These are phyloP conservation scores for Uronychia binucleata DNA, from an alignment of 73 alveolate genomes.

Conservation along the genomic window DNA sequence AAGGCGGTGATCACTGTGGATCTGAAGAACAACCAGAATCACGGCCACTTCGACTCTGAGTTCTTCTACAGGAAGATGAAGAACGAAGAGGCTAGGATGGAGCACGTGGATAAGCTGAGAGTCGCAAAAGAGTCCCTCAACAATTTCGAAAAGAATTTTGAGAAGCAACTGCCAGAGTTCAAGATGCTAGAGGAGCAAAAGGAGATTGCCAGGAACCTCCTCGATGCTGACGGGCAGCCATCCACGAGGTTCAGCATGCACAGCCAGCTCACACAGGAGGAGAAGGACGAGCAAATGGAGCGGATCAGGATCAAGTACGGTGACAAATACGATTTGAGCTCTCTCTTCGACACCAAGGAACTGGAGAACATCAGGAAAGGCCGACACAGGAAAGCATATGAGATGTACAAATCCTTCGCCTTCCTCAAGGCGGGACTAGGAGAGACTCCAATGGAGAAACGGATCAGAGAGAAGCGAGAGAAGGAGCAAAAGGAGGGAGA, in stretches of 20 bases:
- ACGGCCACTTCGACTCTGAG: slow-evolving; percentile 28
- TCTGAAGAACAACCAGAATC: slow-evolving; percentile 25
- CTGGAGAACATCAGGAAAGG: slow-evolving; percentile 23
- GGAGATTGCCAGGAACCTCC: slow-evolving; percentile 5
- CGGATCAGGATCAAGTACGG: neutral
- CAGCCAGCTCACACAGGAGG: neutral
- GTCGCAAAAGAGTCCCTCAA: slow-evolving; percentile 20
- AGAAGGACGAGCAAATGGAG: slow-evolving; percentile 24
- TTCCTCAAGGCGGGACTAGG: slow-evolving; percentile 40
- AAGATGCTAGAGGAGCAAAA: neutral
- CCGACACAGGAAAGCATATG: slow-evolving; percentile 51
- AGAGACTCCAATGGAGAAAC: neutral
- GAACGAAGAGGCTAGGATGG: slow-evolving; percentile 11
- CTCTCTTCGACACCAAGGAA: slow-evolving; percentile 43
- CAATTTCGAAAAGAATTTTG: slow-evolving; percentile 30
- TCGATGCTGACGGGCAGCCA: neutral
- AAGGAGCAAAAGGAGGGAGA: no score
- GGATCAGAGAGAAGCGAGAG: neutral
- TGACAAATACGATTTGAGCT: slow-evolving; percentile 35
- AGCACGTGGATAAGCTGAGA: slow-evolving; percentile 20
- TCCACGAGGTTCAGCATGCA: neutral
- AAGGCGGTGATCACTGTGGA: neutral
- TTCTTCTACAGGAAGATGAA: slow-evolving; percentile 18
- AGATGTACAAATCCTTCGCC: slow-evolving; percentile 33
- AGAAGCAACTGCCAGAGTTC: slow-evolving; percentile 13